A percentile compares a stretch with the other conserved stretches of the same genome.
Conservation (phyloP, 495 filamentous ascomycete genomes). For the Talaromyces borbonicus region DNA sequence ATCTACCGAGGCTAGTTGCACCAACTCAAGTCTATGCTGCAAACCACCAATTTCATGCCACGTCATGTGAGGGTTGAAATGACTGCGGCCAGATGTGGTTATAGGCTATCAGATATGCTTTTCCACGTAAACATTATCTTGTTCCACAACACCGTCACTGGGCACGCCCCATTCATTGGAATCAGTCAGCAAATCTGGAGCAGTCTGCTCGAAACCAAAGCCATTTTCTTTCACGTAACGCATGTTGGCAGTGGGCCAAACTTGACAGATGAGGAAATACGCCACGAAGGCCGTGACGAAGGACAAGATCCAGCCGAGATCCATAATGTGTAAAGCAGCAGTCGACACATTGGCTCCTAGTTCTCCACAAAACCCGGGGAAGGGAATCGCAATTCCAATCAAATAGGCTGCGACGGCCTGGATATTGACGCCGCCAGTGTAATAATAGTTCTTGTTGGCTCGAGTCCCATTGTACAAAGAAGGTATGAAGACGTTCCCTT, state of each 20-base stretch:
- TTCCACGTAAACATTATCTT: not conserved
- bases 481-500: constrained; percentile 42
- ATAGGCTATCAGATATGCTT: not conserved
- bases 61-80: not conserved
- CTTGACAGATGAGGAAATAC: constrained; percentile 25
- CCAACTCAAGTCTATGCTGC: too few species aligned
- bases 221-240: constrained; percentile 10
- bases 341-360: constrained; percentile 22
- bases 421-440: constrained; percentile 41
- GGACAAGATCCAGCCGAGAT: constrained; percentile 31
- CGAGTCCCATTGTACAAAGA: constrained; percentile 18
- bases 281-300: constrained; percentile 26
- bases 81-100: too few species aligned
- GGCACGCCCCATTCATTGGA: not conserved
- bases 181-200: not conserved
- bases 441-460: constrained; percentile 27
- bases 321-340: constrained; percentile 20
- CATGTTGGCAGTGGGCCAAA: constrained; percentile 29
- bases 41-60: too few species aligned
- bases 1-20: too few species aligned
- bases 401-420: constrained; percentile 49
- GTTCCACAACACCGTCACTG: not conserved
- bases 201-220: not conserved
- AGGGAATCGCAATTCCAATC: constrained; percentile 43
- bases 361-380: constrained; percentile 36